Conservation (phyloP, 2,329 filamentous ascomycete genomes). For the Fusarium sp. region DNA sequence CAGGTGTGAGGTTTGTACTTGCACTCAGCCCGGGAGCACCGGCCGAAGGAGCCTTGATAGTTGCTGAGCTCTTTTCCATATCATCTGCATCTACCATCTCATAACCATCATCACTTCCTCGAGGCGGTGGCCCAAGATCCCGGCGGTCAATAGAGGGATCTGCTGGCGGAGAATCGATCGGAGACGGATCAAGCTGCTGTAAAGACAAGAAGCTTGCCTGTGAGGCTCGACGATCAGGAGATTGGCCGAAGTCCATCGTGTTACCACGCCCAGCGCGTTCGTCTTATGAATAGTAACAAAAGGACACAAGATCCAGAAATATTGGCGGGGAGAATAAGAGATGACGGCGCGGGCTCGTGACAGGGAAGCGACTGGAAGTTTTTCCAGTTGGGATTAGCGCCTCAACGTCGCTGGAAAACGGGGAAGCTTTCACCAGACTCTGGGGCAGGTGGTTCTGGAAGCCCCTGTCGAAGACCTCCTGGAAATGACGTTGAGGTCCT, state of each 20-base stretch:
- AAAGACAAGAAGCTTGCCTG: constrained; percentile 68
- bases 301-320: constrained; percentile 10
- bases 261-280: constrained; percentile 25
- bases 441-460: constrained; percentile 41
- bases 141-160: constrained; percentile 55
- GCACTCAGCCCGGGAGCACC: constrained; percentile 69
- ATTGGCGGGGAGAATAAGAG: constrained; percentile 37
- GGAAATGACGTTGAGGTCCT: constrained; percentile 45
- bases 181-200: constrained; percentile 83
- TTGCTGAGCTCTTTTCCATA: constrained; percentile 48
- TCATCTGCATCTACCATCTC: constrained; percentile 46
- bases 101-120: constrained; percentile 49
- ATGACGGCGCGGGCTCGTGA: constrained; percentile 33
- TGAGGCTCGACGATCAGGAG: constrained; percentile 41
- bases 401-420: constrained; percentile 40
- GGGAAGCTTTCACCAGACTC: constrained; percentile 29
- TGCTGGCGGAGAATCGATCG: constrained; percentile 71
- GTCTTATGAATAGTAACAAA: background rate
- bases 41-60: constrained; percentile 58
- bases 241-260: constrained; percentile 44
- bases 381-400: constrained; percentile 45
- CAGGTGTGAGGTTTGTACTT: constrained; percentile 43
- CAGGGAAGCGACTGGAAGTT: constrained; percentile 25
- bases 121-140: constrained; percentile 55
- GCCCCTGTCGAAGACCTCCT: constrained; percentile 32